Base-by-base conservation (phyloP, 164 flowering plant genomes). In the Magnolia officinalis region DNA sequence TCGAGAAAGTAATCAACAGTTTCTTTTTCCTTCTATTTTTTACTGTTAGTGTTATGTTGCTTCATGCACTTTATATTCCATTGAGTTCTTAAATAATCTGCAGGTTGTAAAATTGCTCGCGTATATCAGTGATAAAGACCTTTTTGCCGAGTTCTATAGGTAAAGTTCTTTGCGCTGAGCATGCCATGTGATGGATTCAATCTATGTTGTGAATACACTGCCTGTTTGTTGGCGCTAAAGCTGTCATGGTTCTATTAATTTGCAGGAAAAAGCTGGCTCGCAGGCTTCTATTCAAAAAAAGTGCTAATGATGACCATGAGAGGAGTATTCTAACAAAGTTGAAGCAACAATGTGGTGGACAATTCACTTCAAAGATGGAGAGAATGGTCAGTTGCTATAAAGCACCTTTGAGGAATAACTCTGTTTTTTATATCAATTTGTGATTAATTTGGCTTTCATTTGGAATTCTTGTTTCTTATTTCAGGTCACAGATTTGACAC, bases 291-390 rank as follows among this genome's bases (percentile, higher is more conserved):
- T 91, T 92, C 86, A 96, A 91, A 78, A 90, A 88, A 90, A 94
- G 96, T 84, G 94, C 94, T 19, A 94, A 90, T 85, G 97, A 92
- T 84, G 98, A 92, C 67, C 98, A 92, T 81, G 98, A 94, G 78
- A 87, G 97, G 82, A 89, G 94, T 85, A 90, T 91, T 58, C 71
- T 94, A 82, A 87, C 98, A 45, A 94, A 94, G 79, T 75, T 94
- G 82, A 94, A 94, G 82, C 95, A 92, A 83, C 98, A 94, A 82
- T 92, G 92, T 81, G 98, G 98, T 77, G 95, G 96, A 50, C 98
- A 94, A 83, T 92, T 94, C 82, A 94, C 98, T 6, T 94, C 98
- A 55, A 95, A 92, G 87, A 95, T 95, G 98, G 98, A 95, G 86
- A 93, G 98, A 49, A 94, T 94, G 98, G 97, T 90, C 1, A 78